Conservation (phyloP, 2,329 filamentous ascomycete species). For the Fusarium pininemorale region DNA sequence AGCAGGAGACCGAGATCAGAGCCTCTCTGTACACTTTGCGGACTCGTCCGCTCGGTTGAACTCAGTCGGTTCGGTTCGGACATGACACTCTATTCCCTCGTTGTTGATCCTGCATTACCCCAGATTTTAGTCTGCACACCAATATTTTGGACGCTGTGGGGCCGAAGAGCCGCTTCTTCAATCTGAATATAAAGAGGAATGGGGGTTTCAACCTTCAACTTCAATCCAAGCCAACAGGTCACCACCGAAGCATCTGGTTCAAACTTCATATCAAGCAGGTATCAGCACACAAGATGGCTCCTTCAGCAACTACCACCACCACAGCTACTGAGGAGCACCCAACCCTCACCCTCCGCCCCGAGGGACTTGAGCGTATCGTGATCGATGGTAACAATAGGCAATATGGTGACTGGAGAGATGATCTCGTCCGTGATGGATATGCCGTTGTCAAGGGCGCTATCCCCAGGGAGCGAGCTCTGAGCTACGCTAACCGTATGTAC, state of each 20-base stretch:
- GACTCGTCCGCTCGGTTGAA: background rate
- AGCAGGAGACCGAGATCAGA: background rate
- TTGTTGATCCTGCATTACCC: constrained; percentile 1
- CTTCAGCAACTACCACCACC: constrained; percentile 13
- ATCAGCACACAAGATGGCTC: constrained; percentile 4
- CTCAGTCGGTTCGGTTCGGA: constrained; percentile 12
- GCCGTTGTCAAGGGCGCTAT: constrained; percentile 35
- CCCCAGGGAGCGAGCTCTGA: constrained; percentile 31
- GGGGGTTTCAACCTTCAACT: background rate
- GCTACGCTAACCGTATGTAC: constrained; percentile 39
- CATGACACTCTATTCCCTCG: background rate
- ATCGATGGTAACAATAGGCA: constrained; percentile 29
- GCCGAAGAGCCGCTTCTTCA: background rate
- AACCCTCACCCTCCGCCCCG: constrained; percentile 33
- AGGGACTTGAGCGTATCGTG: constrained; percentile 34
- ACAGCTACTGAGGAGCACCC: constrained; percentile 18
- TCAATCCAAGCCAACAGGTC: background rate
- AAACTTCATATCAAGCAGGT: background rate
- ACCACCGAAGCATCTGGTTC: background rate
- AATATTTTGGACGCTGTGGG: background rate
- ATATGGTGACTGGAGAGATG: constrained; percentile 39
- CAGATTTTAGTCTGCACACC: background rate
- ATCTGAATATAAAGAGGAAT: constrained; percentile 11
- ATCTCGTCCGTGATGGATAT: constrained; percentile 33
- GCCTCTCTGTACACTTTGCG: background rate